Base-by-base conservation (phyloP, 768 basidiomycete genomes). In the Agaricus bisporus region DNA sequence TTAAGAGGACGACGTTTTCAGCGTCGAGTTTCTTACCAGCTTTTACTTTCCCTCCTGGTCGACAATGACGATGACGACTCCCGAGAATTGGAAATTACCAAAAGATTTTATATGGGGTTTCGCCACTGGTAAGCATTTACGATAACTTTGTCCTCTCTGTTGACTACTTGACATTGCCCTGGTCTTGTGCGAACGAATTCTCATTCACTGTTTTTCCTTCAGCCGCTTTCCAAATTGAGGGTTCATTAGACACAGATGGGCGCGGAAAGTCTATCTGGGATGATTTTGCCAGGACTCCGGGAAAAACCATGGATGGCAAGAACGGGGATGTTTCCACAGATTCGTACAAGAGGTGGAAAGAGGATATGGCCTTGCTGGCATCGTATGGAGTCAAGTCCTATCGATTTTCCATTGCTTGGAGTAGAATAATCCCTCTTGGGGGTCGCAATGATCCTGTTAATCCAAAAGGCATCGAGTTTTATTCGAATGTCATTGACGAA, bases 151-250 rank as follows among this genome's bases (percentile, higher is more conserved):
- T 35, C 15, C 32, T 48, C n/a, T 20, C 32, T 12, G 7, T 28
- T 11, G 46, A 3, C 29, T 6, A 35, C 7, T 36, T 32, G 5
- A 5, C 26, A 46, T 36, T 36, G 28, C 43, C 25, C 36, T 28
- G 15, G 25, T 39, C 20, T 53, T 35, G 38, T 42, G 14, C 29
- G 14, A 37, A 41, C 25, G 37, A 49, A 32, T 44, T 35, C 49
- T 55, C 35, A 54, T 43, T 41, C n/a, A 28, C 15, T 47, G 29
- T 4, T 50, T 49, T 59, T 46, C 56, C 18, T 51, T 55, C 44
- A 78, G 88, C 86, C 20, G 70, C 78, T 54, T 88, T 87, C 67
- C 86, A 89, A 70, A 82, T 88, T 51, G 88, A 89, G 65, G 87
- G 86, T 32, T 83, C 85, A 0, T 71, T 76, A 18, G 65, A 76